phyloP scores from a whole-genome alignment of 306 rosid species.

The Herpetospermum pedunculosum region DNA sequence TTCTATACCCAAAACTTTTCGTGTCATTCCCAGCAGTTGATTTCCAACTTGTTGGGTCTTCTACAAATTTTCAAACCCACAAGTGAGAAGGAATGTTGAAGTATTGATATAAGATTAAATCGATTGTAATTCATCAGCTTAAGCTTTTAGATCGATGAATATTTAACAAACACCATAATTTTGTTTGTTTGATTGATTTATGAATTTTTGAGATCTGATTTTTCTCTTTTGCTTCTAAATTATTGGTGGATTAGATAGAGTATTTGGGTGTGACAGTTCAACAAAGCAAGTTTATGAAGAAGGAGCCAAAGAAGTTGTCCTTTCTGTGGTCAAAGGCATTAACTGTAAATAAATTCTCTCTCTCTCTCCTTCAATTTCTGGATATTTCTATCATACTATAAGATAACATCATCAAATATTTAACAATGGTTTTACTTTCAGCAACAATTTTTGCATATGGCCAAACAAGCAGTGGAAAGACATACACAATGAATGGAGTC shows the following conservation, averaged over 20 bases:
- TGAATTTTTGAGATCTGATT: background rate
- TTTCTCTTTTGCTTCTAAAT: background rate
- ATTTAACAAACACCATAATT: too few species aligned
- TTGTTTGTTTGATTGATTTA: background rate
- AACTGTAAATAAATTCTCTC: slow-evolving; percentile 51
- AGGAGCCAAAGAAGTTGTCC: slow-evolving; percentile 72
- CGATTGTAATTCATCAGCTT: too few species aligned
- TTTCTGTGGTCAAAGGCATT: slow-evolving; percentile 75
- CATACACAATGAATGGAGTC: slow-evolving; percentile 82
- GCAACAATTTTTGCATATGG: slow-evolving; percentile 90
- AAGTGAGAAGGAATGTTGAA: too few species aligned
- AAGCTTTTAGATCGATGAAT: too few species aligned
- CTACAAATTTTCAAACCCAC: too few species aligned
- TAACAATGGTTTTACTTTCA: slow-evolving; percentile 9
- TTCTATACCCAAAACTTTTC: too few species aligned
- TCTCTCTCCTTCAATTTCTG: slow-evolving; percentile 9
- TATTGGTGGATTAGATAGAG: slow-evolving; percentile 42
- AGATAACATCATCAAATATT: background rate
- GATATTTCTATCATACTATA: background rate
- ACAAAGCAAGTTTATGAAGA: slow-evolving; percentile 66
- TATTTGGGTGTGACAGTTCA: slow-evolving; percentile 42
- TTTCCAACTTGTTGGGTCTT: too few species aligned
- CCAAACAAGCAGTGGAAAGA: slow-evolving; percentile 97
- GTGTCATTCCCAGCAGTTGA: too few species aligned
- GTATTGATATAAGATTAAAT: too few species aligned